Base-by-base conservation (phyloP, 1,284 basidiomycete genomes). In the Irpex sp. region DNA sequence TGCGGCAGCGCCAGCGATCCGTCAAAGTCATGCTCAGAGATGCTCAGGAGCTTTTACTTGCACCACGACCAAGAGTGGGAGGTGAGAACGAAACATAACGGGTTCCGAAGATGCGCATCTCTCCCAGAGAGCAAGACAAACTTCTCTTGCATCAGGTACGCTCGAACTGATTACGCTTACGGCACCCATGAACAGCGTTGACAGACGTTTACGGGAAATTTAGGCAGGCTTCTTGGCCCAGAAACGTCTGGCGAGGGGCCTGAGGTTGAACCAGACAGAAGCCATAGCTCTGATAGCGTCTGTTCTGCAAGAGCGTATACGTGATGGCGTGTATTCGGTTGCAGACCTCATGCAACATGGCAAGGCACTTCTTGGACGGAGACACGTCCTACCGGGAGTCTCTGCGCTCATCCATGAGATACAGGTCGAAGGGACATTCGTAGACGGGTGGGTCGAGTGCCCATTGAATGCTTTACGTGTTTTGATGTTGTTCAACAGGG, bases 361-460 rank as follows among this genome's bases (percentile, higher is more conserved):
- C 17, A 98, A 96, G 79, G 86, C 85, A 36, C 76, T 99, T 62
- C 83, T 99, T 6, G 97, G 97, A 1, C 81, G 92, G 37, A 78
- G 92, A 62, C 97, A 99, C 76, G 97, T 99, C n/a, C 81, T 95
- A 64, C 87, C 94, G 0, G 84, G 84, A 39, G 91, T 94, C 1
- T 81, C 87, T 0, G 75, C 76, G 5, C 79, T 87, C 51, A 70
- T 95, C 21, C 86, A 94, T 66, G 88, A 94, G 68, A 90, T 97
- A 43, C 94, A 97, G 73, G 93, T 97, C 1, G 95, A 98, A 74
- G 95, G 94, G 17, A 96, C 94, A 1, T 95, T 97, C 71, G 81
- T 77, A 1, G 92, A 94, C 65, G 88, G 92, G 94, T 94, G 69
- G 54, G 85, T 76, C 5, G 13, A 5, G 49, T 50, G 61, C 33